These are phyloP conservation scores for Centrapalus pauciflorus DNA, from an alignment of 129 eudicot genomes.

Conservation along the genomic window DNA sequence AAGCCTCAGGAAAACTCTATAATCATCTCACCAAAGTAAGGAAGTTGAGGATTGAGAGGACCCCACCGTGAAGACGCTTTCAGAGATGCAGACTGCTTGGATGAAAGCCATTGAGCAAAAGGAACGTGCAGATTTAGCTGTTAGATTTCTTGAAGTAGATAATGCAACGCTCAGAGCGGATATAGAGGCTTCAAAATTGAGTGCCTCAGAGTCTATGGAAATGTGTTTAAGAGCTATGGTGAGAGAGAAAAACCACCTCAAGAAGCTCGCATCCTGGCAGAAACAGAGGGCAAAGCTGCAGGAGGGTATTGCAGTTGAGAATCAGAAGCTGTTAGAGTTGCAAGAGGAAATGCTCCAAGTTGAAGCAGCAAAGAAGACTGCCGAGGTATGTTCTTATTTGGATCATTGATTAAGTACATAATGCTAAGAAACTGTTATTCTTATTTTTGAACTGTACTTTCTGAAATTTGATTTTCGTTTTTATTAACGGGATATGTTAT, in stretches of 20 bases:
- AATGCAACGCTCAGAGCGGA: conserved; percentile 73
- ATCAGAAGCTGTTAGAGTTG: conserved; percentile 48
- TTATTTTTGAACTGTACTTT: not conserved
- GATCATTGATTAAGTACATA: not conserved
- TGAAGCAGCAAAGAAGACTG: conserved; percentile 47
- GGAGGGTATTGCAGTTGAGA: conserved; percentile 72
- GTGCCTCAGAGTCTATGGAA: conserved; percentile 73
- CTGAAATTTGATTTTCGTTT: not conserved
- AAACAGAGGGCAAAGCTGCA: conserved; percentile 61
- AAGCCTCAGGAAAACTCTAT: conserved; percentile 70
- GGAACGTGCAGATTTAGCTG: conserved; percentile 57
- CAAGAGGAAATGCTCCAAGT: conserved; percentile 40
- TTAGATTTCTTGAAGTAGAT: conserved; percentile 50
- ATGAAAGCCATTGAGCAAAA: conserved; percentile 58
- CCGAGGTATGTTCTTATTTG: conserved; percentile 46
- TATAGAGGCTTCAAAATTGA: conserved; percentile 69
- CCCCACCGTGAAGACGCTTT: conserved; percentile 53
- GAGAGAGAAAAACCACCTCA: conserved; percentile 70
- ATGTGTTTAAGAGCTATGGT: conserved; percentile 50
- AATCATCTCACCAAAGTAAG: conserved; percentile 62
- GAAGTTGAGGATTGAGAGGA: conserved; percentile 70
- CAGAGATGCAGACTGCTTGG: conserved; percentile 58
- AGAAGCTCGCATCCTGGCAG: conserved; percentile 69
- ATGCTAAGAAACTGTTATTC: not conserved
- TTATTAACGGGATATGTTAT: not conserved